Evolutionary conservation across 306 rosid genomes (phyloP).

Genomic region (Myrica gale): DNA sequence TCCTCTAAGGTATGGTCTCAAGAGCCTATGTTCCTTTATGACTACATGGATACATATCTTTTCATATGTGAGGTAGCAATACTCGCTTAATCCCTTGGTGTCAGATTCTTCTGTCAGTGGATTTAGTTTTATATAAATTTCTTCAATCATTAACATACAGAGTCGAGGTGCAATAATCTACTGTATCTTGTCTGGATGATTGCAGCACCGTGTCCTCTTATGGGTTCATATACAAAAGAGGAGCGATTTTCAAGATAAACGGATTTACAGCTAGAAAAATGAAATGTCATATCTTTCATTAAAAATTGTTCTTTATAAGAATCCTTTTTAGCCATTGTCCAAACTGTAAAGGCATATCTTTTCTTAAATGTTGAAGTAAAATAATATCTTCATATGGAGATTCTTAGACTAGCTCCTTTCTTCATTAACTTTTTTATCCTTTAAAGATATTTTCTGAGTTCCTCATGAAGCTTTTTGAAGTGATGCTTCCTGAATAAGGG

Average conservation of each 20-base stretch:
- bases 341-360: not conserved
- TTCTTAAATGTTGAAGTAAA: not conserved
- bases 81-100: not conserved
- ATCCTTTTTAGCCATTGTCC: not conserved
- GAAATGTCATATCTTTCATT: not conserved
- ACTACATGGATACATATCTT: not conserved
- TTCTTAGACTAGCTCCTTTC: not conserved
- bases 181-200: not conserved
- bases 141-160: not conserved
- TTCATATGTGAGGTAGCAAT: not conserved
- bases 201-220: not conserved
- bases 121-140: not conserved
- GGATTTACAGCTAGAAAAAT: not conserved
- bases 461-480: not conserved
- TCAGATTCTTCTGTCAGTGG: not conserved
- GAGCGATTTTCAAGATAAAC: not conserved
- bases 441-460: not conserved
- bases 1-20: slow-evolving; percentile 36
- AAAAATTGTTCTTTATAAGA: not conserved
- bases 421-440: not conserved
- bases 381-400: not conserved
- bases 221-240: not conserved
- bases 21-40: not conserved
- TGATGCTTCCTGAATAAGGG: not conserved
- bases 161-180: not conserved